Base-by-base conservation (phyloP, 2,329 filamentous ascomycete genomes). In the Epichloe glyceriae region DNA sequence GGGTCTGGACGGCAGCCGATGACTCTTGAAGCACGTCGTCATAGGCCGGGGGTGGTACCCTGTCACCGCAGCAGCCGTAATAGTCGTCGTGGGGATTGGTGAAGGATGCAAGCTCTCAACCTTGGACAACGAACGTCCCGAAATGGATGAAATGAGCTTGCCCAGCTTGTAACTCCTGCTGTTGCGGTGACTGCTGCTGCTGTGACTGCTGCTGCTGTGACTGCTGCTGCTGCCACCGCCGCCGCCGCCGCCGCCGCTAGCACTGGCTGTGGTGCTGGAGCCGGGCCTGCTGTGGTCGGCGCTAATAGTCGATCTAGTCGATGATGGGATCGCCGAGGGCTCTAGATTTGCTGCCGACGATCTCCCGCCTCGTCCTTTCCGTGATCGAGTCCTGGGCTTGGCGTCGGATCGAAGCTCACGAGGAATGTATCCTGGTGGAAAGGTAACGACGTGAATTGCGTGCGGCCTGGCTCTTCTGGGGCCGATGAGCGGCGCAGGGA, bases 391-490 rank as follows among this genome's bases (percentile, higher is more conserved):
- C 37, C 33, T 48, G 19, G 52, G 37, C 7, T 26, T 54, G 33
- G 50, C 37, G 45, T 51, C 52, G 34, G 56, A 52, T 14, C 70
- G 67, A 43, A 74, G 58, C 52, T 75, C 73, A 52, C 66, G 65
- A 17, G 73, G 73, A 22, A 74, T 62, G 59, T 71, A 71, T 49
- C 69, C 69, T 2, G 67, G 58, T 3, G 69, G 69, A 50, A 67
- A 71, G 30, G 67, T 70, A 53, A 70, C 57, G 49, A 71, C 68
- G 60, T 71, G 68, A 50, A 71, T 71, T 38, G 68, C 63, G 56
- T 71, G 68, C 11, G 67, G 68, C 37, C 69, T 62, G 37, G 63
- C 60, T 54, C 68, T 61, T 46, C 69, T 63, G 39, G 68, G 65
- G 43, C 64, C 65, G 54, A 71, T 71, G 39, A 67, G 62, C 37